A percentile compares a stretch with the other conserved stretches of the same genome.
phyloP scores from a whole-genome alignment of 2,329 filamentous ascomycete genomes.

The Knufia fluminis region DNA sequence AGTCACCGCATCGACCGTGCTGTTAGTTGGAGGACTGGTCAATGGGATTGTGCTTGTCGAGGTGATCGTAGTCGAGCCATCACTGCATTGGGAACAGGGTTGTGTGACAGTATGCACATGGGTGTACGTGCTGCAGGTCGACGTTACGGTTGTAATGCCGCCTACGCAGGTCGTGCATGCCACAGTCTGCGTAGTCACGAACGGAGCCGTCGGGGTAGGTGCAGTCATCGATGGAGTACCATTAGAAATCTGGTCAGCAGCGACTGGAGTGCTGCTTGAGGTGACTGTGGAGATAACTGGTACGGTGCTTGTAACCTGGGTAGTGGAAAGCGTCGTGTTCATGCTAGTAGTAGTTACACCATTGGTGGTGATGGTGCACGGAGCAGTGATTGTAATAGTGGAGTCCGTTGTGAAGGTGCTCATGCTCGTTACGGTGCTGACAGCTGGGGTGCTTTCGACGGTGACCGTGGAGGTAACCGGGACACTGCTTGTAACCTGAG shows the following conservation, averaged over 20 bases:
- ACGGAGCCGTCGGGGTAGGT: not conserved
- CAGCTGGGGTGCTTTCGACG: no score
- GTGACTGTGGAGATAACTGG: not conserved
- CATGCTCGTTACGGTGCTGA: not conserved
- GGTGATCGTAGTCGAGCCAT: conserved; percentile 4
- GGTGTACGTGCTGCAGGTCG: conserved; percentile 6
- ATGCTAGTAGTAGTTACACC: conserved; percentile 2
- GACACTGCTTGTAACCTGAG: not conserved
- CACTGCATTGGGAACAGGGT: not conserved
- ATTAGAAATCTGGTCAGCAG: not conserved
- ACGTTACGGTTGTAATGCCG: conserved; percentile 7
- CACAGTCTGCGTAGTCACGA: conserved; percentile 2
- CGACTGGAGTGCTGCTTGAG: not conserved
- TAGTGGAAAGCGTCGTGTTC: conserved; percentile 5
- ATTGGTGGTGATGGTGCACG: conserved; percentile 1
- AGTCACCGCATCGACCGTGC: not conserved
- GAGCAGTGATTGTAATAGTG: conserved; percentile 5
- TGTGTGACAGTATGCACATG: not conserved
- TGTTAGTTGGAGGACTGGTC: not conserved
- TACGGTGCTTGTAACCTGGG: not conserved
- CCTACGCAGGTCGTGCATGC: conserved; percentile 2
- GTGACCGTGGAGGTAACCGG: not conserved
- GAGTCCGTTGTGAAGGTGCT: conserved; percentile 1
- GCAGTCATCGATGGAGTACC: not conserved
- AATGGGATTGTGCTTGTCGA: not conserved